Evolutionary conservation across 2,329 filamentous ascomycete genomes (phyloP).

Genomic region (Lasiodiplodia hormozganensis): DNA sequence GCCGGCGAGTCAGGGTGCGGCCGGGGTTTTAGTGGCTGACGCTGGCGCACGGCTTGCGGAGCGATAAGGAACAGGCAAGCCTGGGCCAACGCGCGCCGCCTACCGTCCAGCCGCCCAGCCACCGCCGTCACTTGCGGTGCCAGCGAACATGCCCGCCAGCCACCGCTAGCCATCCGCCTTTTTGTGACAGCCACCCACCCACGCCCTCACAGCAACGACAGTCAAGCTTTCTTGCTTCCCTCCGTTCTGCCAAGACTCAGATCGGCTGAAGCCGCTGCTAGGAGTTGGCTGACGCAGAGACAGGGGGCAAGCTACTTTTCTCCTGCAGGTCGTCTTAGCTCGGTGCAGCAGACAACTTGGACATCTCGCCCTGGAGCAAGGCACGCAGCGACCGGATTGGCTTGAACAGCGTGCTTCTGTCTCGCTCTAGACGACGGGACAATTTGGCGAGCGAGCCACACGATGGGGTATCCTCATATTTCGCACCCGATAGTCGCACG

Average conservation of each 20-base stretch:
- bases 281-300: background rate
- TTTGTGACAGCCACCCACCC: background rate
- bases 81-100: slow-evolving; percentile 12
- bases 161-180: slow-evolving; percentile 18
- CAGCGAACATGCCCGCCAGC: slow-evolving; percentile 14
- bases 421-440: background rate
- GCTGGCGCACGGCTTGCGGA: background rate
- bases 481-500: background rate
- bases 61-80: slow-evolving; percentile 26
- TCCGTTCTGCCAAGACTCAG: background rate
- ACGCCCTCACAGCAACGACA: background rate
- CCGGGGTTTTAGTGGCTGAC: background rate
- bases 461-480: background rate
- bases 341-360: background rate
- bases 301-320: slow-evolving; percentile 14
- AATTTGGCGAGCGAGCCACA: background rate
- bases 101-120: slow-evolving; percentile 21
- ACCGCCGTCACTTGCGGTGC: slow-evolving; percentile 14
- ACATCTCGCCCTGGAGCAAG: slow-evolving; percentile 17
- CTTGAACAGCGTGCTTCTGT: background rate
- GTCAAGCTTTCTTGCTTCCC: background rate
- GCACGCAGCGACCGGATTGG: slow-evolving; percentile 13
- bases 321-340: background rate
- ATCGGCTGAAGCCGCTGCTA: slow-evolving; percentile 1
- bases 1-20: slow-evolving; percentile 2